Base-by-base conservation (phyloP, 1,284 basidiomycete genomes). In the Phenoliferia sp. region DNA sequence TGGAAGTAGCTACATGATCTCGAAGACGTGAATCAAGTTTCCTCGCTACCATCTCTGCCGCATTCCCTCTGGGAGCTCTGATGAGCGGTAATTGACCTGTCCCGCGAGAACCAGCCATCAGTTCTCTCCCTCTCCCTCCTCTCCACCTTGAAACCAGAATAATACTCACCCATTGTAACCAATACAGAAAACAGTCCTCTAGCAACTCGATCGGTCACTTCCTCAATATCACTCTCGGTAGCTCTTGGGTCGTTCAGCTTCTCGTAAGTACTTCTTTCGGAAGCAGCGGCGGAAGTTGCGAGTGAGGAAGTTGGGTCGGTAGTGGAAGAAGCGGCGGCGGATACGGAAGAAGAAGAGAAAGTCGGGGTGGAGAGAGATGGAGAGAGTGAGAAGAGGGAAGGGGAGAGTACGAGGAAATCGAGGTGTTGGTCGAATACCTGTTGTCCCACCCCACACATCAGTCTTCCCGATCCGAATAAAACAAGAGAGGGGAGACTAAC, bases 1-100 rank as follows among this genome's bases (percentile, higher is more conserved):
- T 31, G 2, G 92, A 86, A 9, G 88, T 88, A 31, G 95, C 83
- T n/a, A 94, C 83, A 62, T 94, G 92, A 77, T 99, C 94, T 59
- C 94, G 84, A 72, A 99, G 88, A 80, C 92, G 94, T 32, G 87
- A 85, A 76, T 99, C 96, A 7, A 99, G 84, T 78, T 93, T 97
- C 78, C 94, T 89, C 2, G 94, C 94, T 2, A 99, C 89, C 90
- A 98, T 96, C 80, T 99, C 96, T 26, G 95, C 95, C 3, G 96
- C 96, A 78, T 98, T 98, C 0, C 95, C 95, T 76, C 89, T 83
- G 3, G 96, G 96, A 67, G 91, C 90, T 35, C 96, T 88, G 70
- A 99, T 98, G 76, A 96, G 90, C 6, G 96, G 96, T 9, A 97
- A 88, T 72, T 92, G 90, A 1, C 91, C 92, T 93, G 48, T 16